Evolutionary conservation across 78 protist genomes (phyloP).

Genomic region (Dictyostelium purpureum): DNA sequence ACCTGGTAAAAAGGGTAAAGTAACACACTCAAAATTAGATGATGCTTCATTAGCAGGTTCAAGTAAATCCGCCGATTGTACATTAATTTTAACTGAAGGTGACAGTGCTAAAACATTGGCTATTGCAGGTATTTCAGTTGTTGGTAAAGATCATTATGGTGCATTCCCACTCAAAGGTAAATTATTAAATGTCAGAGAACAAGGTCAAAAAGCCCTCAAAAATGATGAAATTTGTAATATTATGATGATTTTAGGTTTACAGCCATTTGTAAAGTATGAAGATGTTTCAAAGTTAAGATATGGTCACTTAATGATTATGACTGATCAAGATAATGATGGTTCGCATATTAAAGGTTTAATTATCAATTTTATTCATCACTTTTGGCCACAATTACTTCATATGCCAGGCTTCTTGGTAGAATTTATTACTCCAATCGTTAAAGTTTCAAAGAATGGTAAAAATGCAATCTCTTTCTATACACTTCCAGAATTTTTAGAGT

Average conservation of each 20-base stretch:
- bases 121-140: slow-evolving; percentile 91
- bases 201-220: slow-evolving; percentile 73
- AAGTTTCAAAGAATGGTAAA: slow-evolving; percentile 57
- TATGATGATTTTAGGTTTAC: slow-evolving; percentile 94
- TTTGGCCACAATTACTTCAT: slow-evolving; percentile 97
- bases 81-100: slow-evolving; percentile 97
- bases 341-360: slow-evolving; percentile 99
- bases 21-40: slow-evolving; percentile 94
- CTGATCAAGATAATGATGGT: slow-evolving; percentile 99
- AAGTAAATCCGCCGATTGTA: slow-evolving; percentile 89
- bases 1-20: slow-evolving; percentile 37
- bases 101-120: slow-evolving; percentile 81
- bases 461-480: slow-evolving; percentile 21
- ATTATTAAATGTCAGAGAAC: slow-evolving; percentile 98
- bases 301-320: slow-evolving; percentile 99
- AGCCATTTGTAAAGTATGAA: slow-evolving; percentile 83
- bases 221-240: slow-evolving; percentile 94
- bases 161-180: slow-evolving; percentile 99
- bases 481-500: slow-evolving; percentile 89
- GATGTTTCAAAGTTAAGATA: slow-evolving; percentile 90
- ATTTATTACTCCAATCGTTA: slow-evolving; percentile 99
- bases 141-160: slow-evolving; percentile 98
- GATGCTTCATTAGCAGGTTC: slow-evolving; percentile 98
- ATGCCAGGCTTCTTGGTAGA: slow-evolving; percentile 93
- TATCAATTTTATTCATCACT: slow-evolving; percentile 96